Evolutionary conservation across 768 basidiomycete genomes (phyloP).

Genomic region (Tulasnella sp.): DNA sequence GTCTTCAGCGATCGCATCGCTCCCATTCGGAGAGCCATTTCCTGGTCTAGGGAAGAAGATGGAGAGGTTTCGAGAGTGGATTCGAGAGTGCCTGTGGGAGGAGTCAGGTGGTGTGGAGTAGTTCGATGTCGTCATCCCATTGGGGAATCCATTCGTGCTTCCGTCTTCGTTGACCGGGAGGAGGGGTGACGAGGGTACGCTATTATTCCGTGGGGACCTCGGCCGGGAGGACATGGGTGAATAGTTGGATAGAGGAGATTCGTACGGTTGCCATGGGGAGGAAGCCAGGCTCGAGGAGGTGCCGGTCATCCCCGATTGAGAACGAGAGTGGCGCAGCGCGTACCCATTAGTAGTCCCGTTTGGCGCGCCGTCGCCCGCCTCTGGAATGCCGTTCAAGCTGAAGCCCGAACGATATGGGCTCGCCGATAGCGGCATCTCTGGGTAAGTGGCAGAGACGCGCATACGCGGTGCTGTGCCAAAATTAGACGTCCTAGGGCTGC

Average conservation of each 20-base stretch:
- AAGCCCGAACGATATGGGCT: slow-evolving; percentile 9
- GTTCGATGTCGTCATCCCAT: neutral
- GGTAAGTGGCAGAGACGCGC: neutral
- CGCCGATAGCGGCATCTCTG: slow-evolving; percentile 1
- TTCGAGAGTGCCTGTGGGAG: slow-evolving; percentile 42
- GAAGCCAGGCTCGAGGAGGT: neutral
- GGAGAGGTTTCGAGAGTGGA: slow-evolving; percentile 87
- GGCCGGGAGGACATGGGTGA: neutral
- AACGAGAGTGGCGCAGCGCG: slow-evolving; percentile 7
- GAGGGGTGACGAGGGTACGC: neutral
- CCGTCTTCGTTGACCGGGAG: neutral
- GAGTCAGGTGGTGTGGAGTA: neutral
- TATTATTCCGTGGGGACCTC: neutral
- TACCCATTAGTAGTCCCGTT: neutral
- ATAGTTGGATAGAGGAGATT: neutral
- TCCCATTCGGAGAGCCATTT: slow-evolving; percentile 23
- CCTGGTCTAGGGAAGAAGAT: slow-evolving; percentile 84
- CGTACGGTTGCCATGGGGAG: neutral
- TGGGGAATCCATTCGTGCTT: neutral
- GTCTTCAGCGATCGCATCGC: slow-evolving; percentile 53
- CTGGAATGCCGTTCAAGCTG: neutral
- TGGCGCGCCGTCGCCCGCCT: neutral
- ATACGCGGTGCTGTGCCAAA: too few relatives aligned
- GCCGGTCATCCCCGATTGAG: neutral
- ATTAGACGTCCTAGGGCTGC: neutral